Conservation (phyloP, 169 alveolate genomes). For the Eimeria necatrix region DNA sequence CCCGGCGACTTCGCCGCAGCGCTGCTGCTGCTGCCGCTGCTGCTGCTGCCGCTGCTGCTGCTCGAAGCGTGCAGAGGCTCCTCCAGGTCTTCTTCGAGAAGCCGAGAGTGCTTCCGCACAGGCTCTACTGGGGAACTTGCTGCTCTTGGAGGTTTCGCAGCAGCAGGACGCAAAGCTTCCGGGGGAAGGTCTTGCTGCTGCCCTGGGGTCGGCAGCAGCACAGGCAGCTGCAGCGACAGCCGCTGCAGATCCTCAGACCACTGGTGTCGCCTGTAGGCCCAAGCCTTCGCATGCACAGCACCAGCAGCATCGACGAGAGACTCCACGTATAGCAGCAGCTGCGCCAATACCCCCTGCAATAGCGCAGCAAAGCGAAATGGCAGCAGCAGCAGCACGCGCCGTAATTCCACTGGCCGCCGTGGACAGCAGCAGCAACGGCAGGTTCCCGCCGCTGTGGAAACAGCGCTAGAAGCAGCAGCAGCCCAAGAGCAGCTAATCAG, state of each 20-base stretch:
- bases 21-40: neutral
- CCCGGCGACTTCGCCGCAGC: neutral
- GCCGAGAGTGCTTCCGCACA: neutral
- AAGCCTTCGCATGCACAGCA: slow-evolving; percentile 57
- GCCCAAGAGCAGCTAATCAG: neutral
- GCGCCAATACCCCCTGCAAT: slow-evolving; percentile 44
- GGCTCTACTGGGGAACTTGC: neutral
- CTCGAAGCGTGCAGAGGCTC: neutral
- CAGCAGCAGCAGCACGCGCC: slow-evolving; percentile 5
- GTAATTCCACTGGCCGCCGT: neutral
- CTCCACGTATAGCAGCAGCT: slow-evolving; percentile 72
- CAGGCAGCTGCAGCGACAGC: slow-evolving; percentile 63
- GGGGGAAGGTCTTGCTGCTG: slow-evolving; percentile 47
- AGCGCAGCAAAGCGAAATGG: neutral
- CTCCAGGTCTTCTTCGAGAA: neutral
- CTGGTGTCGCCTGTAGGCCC: slow-evolving; percentile 51
- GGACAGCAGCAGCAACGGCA: neutral
- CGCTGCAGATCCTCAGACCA: slow-evolving; percentile 70
- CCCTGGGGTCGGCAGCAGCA: slow-evolving; percentile 56
- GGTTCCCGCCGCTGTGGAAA: too few relatives aligned
- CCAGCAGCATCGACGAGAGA: slow-evolving; percentile 21
- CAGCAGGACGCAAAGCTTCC: slow-evolving; percentile 16
- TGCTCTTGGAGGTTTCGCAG: neutral
- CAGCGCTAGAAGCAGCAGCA: slow-evolving; percentile 20
- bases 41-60: slow-evolving; percentile 16